These are phyloP conservation scores for Zychaea mexicana DNA, from an alignment of 371 early-diverging fungal genomes.

Conservation along the genomic window DNA sequence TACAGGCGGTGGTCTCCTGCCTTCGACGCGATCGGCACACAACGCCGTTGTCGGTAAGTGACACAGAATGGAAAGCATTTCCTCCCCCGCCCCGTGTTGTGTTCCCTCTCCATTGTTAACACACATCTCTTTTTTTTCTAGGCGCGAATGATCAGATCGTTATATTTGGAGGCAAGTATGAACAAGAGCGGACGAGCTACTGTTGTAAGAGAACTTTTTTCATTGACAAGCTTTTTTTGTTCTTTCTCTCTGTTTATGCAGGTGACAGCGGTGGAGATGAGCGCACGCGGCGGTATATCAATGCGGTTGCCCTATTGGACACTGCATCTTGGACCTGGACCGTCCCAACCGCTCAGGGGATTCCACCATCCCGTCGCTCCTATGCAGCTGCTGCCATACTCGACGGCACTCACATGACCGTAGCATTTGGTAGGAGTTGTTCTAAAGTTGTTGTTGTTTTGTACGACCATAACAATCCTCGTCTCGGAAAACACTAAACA, in stretches of 20 bases:
- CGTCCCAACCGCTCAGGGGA: slow-evolving; percentile 29
- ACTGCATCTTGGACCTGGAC: slow-evolving; percentile 48
- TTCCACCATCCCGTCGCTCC: slow-evolving; percentile 44
- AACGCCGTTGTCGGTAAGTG: slow-evolving; percentile 46
- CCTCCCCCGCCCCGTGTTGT: background rate
- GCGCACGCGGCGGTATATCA: slow-evolving; percentile 29
- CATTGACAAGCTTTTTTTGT: background rate
- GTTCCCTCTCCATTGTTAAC: background rate
- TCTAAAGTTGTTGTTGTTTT: too few species aligned
- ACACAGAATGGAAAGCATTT: background rate
- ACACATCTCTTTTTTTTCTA: slow-evolving; percentile 13
- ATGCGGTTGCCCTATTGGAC: slow-evolving; percentile 36
- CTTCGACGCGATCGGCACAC: slow-evolving; percentile 31
- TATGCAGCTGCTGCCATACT: slow-evolving; percentile 41
- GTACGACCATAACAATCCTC: too few species aligned
- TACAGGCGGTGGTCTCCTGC: too few species aligned
- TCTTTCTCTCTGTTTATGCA: slow-evolving; percentile 11
- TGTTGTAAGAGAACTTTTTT: background rate
- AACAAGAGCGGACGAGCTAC: background rate
- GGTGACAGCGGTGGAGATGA: slow-evolving; percentile 29
- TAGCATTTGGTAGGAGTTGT: slow-evolving; percentile 53
- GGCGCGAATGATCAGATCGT: slow-evolving; percentile 33
- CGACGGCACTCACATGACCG: slow-evolving; percentile 31
- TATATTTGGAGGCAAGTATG: slow-evolving; percentile 45
- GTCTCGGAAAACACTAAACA: background rate